phyloP scores from a whole-genome alignment of 2,329 filamentous ascomycete genomes.

The Phyllosticta citriasiana region DNA sequence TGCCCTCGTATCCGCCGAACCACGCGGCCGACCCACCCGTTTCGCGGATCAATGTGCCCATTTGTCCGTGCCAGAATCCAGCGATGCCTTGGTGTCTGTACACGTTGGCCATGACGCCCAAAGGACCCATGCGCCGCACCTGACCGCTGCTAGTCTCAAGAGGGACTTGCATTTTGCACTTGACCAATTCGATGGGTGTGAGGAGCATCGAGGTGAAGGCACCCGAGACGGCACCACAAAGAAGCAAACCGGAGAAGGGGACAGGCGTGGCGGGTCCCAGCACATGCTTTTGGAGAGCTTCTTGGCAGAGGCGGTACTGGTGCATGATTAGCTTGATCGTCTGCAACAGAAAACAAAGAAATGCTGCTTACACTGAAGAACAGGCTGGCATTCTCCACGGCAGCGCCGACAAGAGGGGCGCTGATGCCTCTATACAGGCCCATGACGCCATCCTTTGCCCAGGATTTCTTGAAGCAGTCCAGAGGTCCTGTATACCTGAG shows the following conservation, averaged over 20 bases:
- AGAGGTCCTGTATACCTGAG: constrained; percentile 75
- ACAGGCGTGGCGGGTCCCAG: constrained; percentile 46
- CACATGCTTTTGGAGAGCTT: constrained; percentile 54
- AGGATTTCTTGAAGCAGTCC: constrained; percentile 86
- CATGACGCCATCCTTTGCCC: constrained; percentile 65
- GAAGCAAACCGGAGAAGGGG: constrained; percentile 63
- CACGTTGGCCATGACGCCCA: constrained; percentile 65
- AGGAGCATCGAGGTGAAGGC: constrained; percentile 83
- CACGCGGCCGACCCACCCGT: constrained; percentile 88
- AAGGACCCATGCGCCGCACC: constrained; percentile 46
- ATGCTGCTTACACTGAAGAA: constrained; percentile 61
- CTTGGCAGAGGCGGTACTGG: constrained; percentile 41
- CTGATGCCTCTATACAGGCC: constrained; percentile 88
- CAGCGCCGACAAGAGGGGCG: constrained; percentile 81
- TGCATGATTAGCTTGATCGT: constrained; percentile 14
- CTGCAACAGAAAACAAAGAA: background rate
- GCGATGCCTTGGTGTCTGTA: constrained; percentile 71
- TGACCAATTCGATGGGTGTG: constrained; percentile 92
- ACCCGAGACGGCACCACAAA: constrained; percentile 77
- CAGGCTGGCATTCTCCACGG: constrained; percentile 81
- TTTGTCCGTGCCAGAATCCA: constrained; percentile 92
- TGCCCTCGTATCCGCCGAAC: constrained; percentile 58
- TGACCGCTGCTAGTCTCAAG: constrained; percentile 26
- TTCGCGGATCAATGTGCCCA: constrained; percentile 88
- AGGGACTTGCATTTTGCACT: constrained; percentile 94